These are phyloP conservation scores for Aureoboletus auriporus DNA, from an alignment of 768 basidiomycete genomes.

Conservation along the genomic window DNA sequence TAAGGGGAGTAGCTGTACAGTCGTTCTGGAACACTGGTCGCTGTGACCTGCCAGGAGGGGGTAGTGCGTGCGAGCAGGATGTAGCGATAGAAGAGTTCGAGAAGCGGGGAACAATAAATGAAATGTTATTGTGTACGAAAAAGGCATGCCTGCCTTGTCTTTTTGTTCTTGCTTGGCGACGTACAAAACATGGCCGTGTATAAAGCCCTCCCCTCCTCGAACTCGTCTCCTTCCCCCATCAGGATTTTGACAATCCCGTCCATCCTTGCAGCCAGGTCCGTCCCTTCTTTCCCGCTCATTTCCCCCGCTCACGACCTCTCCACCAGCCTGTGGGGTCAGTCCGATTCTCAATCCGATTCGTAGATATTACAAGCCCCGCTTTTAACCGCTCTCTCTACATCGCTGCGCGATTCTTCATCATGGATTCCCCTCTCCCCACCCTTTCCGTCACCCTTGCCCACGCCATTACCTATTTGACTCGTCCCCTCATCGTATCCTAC, in stretches of 20 bases:
- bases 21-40: constrained; percentile 60
- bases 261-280: constrained; percentile 28
- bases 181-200: constrained; percentile 13
- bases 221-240: constrained; percentile 10
- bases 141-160: constrained; percentile 8
- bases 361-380: background rate
- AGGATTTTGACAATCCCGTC: constrained; percentile 37
- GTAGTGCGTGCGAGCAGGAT: constrained; percentile 57
- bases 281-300: background rate
- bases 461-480: constrained; percentile 69
- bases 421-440: constrained; percentile 39
- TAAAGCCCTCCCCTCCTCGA: constrained; percentile 17
- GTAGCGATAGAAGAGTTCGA: constrained; percentile 14
- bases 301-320: constrained; percentile 9
- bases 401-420: constrained; percentile 29
- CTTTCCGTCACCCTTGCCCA: constrained; percentile 70
- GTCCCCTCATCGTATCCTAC: constrained; percentile 54
- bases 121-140: constrained; percentile 12
- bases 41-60: constrained; percentile 80
- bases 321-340: constrained; percentile 28
- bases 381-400: constrained; percentile 17
- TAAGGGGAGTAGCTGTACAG: constrained; percentile 56
- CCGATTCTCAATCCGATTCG: constrained; percentile 23
- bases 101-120: constrained; percentile 14
- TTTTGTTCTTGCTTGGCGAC: constrained; percentile 37